These are phyloP conservation scores for Candida gigantensis DNA, from an alignment of 1,139 yeast species.

Conservation along the genomic window DNA sequence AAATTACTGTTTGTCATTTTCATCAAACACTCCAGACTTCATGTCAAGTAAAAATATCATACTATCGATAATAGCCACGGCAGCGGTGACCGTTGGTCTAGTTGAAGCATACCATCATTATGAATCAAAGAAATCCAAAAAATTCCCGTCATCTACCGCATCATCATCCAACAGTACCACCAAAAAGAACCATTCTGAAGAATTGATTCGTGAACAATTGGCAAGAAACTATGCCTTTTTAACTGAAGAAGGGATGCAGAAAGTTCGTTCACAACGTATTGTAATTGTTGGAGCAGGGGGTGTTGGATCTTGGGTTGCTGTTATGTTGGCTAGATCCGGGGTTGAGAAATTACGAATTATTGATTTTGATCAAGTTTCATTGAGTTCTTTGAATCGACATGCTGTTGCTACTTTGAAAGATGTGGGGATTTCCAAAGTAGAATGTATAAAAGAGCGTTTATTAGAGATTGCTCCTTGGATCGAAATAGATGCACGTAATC, in stretches of 20 bases:
- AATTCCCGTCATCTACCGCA: too few species aligned
- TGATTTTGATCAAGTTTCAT: constrained; percentile 93
- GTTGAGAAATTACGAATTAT: constrained; percentile 74
- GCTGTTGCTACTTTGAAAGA: constrained; percentile 87
- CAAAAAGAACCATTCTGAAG: constrained; percentile 55
- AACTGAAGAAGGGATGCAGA: constrained; percentile 80
- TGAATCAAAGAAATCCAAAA: constrained; percentile 14
- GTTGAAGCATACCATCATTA: constrained; percentile 44
- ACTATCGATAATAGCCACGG: constrained; percentile 36
- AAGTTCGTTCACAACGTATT: constrained; percentile 70
- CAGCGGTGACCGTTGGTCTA: constrained; percentile 37
- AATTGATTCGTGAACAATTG: constrained; percentile 81
- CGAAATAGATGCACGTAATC: constrained; percentile 71
- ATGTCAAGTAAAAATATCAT: too few species aligned
- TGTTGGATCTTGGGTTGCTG: constrained; percentile 95
- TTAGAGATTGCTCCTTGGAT: constrained; percentile 87
- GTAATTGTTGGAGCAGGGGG: constrained; percentile 98
- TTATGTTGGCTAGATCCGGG: constrained; percentile 91
- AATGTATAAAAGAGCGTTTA: constrained; percentile 67
- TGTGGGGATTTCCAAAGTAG: constrained; percentile 90
- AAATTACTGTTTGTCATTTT: too few species aligned
- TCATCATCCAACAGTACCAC: constrained; percentile 2
- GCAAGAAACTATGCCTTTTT: constrained; percentile 92
- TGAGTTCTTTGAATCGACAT: constrained; percentile 89
- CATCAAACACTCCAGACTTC: too few species aligned